Evolutionary conservation across 2,329 filamentous ascomycete genomes (phyloP).

Genomic region (Periglandula ipomoeae): DNA sequence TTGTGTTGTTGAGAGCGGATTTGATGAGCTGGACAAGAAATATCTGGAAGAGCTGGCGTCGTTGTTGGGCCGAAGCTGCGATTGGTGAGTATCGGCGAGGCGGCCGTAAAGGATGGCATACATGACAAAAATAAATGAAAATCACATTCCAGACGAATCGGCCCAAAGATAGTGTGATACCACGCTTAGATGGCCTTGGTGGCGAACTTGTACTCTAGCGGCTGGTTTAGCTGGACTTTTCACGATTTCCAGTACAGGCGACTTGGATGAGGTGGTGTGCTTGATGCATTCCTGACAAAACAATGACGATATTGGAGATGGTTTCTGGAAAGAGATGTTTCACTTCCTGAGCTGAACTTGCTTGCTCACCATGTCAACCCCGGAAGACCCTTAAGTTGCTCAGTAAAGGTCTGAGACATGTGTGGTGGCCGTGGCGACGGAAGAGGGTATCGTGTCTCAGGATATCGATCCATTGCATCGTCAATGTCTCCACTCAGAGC

Average conservation of each 20-base stretch:
- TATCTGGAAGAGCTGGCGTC: constrained; percentile 58
- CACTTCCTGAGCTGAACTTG: background rate
- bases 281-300: background rate
- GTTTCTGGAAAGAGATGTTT: background rate
- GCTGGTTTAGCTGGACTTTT: too few relatives aligned
- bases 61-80: constrained; percentile 50
- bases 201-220: too few relatives aligned
- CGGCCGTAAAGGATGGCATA: background rate
- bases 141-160: too few relatives aligned
- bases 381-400: background rate
- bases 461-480: background rate
- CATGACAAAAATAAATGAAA: background rate
- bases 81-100: constrained; percentile 42
- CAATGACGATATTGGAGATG: background rate
- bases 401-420: background rate
- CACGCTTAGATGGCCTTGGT: too few relatives aligned
- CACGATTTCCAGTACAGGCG: background rate
- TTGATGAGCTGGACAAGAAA: constrained; percentile 57
- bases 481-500: background rate
- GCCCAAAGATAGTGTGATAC: background rate
- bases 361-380: background rate
- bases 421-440: constrained; percentile 5
- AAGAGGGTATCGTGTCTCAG: constrained; percentile 1
- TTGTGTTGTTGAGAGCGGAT: constrained; percentile 57
- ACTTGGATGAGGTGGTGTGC: background rate